Conservation (phyloP, 768 basidiomycete species). For the Xerocomellus chrysenteron region DNA sequence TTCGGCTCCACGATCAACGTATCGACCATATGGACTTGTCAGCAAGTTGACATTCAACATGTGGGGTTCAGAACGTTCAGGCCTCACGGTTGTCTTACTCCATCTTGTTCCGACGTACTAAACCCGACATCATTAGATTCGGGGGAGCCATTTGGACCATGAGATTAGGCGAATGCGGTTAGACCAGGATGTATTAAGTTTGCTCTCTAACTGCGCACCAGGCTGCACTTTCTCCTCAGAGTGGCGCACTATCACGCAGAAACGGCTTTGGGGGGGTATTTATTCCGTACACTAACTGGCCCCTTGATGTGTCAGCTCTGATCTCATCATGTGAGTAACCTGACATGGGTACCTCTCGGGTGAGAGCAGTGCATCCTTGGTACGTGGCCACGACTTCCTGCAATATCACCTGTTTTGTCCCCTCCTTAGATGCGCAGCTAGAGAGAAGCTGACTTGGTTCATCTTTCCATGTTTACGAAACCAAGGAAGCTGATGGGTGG, state of each 20-base stretch:
- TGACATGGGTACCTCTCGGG: constrained; percentile 13
- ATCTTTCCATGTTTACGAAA: constrained; percentile 12
- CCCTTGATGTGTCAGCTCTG: constrained; percentile 16
- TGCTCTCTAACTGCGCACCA: constrained; percentile 16
- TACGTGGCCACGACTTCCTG: constrained; percentile 13
- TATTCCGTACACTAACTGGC: constrained; percentile 15
- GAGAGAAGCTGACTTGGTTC: constrained; percentile 9
- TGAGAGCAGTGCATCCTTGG: constrained; percentile 1
- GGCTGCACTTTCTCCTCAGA: background rate
- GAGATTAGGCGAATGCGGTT: constrained; percentile 3
- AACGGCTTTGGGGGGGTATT: background rate
- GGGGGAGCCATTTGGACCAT: background rate
- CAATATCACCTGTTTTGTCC: constrained; percentile 21
- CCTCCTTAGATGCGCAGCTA: constrained; percentile 5
- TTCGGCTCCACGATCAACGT: background rate
- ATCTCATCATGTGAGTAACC: constrained; percentile 3
- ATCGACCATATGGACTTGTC: background rate
- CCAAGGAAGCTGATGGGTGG: constrained; percentile 9
- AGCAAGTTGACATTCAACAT: background rate
- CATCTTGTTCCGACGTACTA: background rate
- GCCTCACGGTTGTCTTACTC: constrained; percentile 1
- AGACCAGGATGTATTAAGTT: constrained; percentile 4
- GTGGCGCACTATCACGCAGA: background rate
- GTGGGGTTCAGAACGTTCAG: background rate
- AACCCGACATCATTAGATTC: constrained; percentile 1